Evolutionary conservation across 2,329 filamentous ascomycete species (phyloP).

Genomic region (Berkeleyomyces rouxiae): DNA sequence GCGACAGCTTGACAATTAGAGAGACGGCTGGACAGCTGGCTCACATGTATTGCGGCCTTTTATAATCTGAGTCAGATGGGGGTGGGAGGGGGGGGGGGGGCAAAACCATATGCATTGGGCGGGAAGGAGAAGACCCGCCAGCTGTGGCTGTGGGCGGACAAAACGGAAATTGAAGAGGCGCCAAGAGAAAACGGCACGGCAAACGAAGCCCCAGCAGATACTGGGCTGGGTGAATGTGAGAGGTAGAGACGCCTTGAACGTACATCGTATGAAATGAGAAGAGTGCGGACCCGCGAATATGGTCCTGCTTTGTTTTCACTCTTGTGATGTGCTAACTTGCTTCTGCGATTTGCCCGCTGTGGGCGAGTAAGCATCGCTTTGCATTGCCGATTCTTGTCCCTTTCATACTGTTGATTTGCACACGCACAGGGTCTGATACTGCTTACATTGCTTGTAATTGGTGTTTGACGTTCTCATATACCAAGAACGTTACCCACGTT

Average conservation of each 20-base stretch:
- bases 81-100: too few relatives aligned
- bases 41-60: not conserved
- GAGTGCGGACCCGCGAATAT: too few relatives aligned
- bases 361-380: too few relatives aligned
- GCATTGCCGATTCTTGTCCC: not conserved
- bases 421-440: not conserved
- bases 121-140: not conserved
- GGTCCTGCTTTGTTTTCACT: not conserved
- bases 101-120: not conserved
- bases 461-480: slow-evolving; percentile 84
- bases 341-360: too few relatives aligned
- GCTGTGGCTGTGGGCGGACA: not conserved
- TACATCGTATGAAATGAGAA: too few relatives aligned
- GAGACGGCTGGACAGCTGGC: not conserved
- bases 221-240: not conserved
- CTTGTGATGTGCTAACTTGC: not conserved
- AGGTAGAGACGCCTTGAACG: too few relatives aligned
- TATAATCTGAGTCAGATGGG: not conserved
- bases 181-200: not conserved
- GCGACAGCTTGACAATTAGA: too few relatives aligned
- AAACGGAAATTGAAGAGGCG: not conserved
- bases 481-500: slow-evolving; percentile 90
- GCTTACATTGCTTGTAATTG: slow-evolving; percentile 34
- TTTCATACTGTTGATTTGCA: not conserved
- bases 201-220: not conserved